Percentiles rank a stretch among this genome's conserved stretches.
Evolutionary conservation across 1,284 basidiomycete species (phyloP).

Genomic region (Trichosporon faecale): DNA sequence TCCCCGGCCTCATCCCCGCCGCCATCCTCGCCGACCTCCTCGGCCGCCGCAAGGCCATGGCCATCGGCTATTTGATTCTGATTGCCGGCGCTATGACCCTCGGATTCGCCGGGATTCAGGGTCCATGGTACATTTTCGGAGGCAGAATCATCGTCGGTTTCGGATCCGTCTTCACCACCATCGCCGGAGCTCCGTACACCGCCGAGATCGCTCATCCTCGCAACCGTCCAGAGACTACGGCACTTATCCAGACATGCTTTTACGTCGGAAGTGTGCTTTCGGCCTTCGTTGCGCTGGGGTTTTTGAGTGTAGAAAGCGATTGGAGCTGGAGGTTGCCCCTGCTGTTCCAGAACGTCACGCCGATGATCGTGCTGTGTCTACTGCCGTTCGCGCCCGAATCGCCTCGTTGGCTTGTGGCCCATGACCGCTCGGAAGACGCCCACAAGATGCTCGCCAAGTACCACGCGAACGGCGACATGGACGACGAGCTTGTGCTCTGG

Average conservation of each 20-base stretch:
- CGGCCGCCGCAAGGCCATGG: slow-evolving; percentile 18
- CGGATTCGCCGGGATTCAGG: background rate
- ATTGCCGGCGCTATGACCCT: slow-evolving; percentile 15
- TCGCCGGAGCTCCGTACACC: slow-evolving; percentile 13
- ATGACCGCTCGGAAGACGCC: slow-evolving; percentile 34
- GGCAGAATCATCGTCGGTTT: slow-evolving; percentile 21
- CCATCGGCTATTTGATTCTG: slow-evolving; percentile 18
- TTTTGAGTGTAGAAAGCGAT: background rate
- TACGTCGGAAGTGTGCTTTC: slow-evolving; percentile 17
- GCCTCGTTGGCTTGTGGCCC: slow-evolving; percentile 43
- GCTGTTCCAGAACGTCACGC: slow-evolving; percentile 18
- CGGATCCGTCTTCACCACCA: slow-evolving; percentile 4
- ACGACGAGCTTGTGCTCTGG: slow-evolving; percentile 49
- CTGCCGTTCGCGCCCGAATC: slow-evolving; percentile 40
- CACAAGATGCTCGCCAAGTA: slow-evolving; percentile 29
- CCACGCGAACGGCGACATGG: slow-evolving; percentile 55
- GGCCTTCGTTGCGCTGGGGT: no score
- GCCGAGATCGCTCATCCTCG: slow-evolving; percentile 22
- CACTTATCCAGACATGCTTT: slow-evolving; percentile 19
- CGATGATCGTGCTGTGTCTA: background rate
- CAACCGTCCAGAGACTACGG: slow-evolving; percentile 15
- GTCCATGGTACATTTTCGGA: slow-evolving; percentile 16
- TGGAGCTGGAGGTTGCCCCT: slow-evolving; percentile 32
- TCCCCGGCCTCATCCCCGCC: slow-evolving; percentile 13
- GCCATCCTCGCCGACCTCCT: slow-evolving; percentile 17